Conservation (phyloP, 441 rosid species). For the Geranium incanum region DNA sequence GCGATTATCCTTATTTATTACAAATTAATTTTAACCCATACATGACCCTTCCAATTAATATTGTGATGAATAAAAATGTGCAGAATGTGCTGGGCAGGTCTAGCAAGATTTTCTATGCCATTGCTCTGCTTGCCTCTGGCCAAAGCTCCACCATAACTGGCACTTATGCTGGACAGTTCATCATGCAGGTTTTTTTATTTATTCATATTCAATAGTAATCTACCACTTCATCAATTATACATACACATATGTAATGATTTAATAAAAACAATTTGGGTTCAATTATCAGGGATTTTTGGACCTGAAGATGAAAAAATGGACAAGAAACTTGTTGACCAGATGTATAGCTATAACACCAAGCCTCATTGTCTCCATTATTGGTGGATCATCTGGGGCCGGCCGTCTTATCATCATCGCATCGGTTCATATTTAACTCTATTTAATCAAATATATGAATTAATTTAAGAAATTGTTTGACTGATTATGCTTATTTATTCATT, state of each 20-base stretch:
- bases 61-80: slow-evolving; percentile 11
- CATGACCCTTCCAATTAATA: too few species aligned
- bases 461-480: neutral
- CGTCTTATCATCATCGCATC: slow-evolving; percentile 55
- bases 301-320: slow-evolving; percentile 55
- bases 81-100: slow-evolving; percentile 86
- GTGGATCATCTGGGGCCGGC: slow-evolving; percentile 52
- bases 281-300: slow-evolving; percentile 50
- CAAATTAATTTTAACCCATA: too few species aligned
- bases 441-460: neutral
- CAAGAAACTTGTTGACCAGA: slow-evolving; percentile 54
- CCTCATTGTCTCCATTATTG: slow-evolving; percentile 48
- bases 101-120: slow-evolving; percentile 77
- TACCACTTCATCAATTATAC: too few species aligned
- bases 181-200: slow-evolving; percentile 62
- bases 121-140: slow-evolving; percentile 84
- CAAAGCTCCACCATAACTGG: slow-evolving; percentile 98
- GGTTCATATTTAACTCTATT: slow-evolving; percentile 22
- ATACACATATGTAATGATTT: too few species aligned
- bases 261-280: neutral
- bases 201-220: too few species aligned
- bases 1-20: too few species aligned
- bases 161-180: slow-evolving; percentile 92
- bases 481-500: neutral
- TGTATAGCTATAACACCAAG: slow-evolving; percentile 55